A percentile compares a stretch with the other conserved stretches of the same genome.
Evolutionary conservation across 192 early-diverging fungal species (phyloP).

Genomic region (Pilobolus umbonatus): DNA sequence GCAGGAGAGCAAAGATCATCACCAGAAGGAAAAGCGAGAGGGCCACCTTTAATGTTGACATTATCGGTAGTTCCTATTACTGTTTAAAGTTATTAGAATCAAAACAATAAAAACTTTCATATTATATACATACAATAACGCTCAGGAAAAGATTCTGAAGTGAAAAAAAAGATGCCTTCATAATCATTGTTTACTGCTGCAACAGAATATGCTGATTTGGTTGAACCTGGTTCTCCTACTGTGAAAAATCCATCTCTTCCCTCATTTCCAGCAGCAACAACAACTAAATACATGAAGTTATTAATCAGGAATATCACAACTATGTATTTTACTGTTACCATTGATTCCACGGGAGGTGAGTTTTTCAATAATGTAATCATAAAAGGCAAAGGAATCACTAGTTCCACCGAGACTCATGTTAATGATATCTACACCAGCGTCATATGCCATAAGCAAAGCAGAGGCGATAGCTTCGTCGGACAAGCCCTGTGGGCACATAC

Average conservation of each 20-base stretch:
- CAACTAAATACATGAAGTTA: conserved; percentile 21
- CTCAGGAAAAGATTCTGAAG: no score
- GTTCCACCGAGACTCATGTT: conserved; percentile 73
- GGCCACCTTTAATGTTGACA: no score
- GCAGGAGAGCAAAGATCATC: conserved; percentile 49
- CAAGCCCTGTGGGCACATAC: conserved; percentile 67
- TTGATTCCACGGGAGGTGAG: conserved; percentile 31
- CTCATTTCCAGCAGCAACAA: conserved; percentile 63
- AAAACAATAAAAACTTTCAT: no score
- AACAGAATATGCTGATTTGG: conserved; percentile 50
- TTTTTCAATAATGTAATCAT: conserved; percentile 50
- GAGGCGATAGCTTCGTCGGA: conserved; percentile 69
- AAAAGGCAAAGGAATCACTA: conserved; percentile 48
- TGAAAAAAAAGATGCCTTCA: no score
- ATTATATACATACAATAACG: no score
- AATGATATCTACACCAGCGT: conserved; percentile 67
- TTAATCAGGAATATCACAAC: not conserved
- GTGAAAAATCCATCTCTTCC: conserved; percentile 59
- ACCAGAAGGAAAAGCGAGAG: conserved; percentile 38
- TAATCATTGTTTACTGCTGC: conserved; percentile 48
- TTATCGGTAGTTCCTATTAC: no score
- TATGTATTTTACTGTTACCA: not conserved
- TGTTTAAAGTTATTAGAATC: no score
- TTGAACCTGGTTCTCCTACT: conserved; percentile 54
- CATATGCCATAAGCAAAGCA: conserved; percentile 66